Percentiles rank a stretch among this genome's conserved stretches.
Conservation (phyloP, 352 stramenopile genomes). For the Globisporangium nunn region DNA sequence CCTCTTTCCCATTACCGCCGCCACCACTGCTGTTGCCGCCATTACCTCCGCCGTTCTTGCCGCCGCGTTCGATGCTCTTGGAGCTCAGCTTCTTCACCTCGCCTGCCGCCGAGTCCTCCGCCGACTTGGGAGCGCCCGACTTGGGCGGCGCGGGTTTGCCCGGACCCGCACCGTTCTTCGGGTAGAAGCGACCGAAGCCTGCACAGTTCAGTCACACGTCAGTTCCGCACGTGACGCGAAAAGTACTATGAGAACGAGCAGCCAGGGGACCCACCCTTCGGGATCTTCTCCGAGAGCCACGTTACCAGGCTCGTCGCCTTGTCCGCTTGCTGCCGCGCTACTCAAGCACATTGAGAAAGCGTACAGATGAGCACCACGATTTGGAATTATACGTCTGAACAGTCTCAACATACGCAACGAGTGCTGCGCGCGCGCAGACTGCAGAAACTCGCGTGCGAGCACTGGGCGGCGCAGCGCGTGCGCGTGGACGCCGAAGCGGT, state of each 20-base stretch:
- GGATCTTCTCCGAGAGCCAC: slow-evolving; percentile 79
- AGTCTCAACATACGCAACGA: slow-evolving; percentile 35
- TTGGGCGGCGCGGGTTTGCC: slow-evolving; percentile 49
- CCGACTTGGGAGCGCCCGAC: slow-evolving; percentile 30
- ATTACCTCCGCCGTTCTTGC: slow-evolving; percentile 18
- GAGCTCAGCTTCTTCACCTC: slow-evolving; percentile 71
- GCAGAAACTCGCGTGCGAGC: slow-evolving; percentile 37
- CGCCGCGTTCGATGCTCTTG: slow-evolving; percentile 27
- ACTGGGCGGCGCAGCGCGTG: slow-evolving; percentile 28
- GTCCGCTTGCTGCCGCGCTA: slow-evolving; percentile 40
- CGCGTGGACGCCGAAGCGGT: slow-evolving; percentile 37
- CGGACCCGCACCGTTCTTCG: slow-evolving; percentile 47
- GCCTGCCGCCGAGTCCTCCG: slow-evolving; percentile 34
- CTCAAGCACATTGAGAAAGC: not conserved
- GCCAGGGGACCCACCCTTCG: slow-evolving; percentile 26
- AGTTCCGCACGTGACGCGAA: not conserved
- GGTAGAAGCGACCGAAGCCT: slow-evolving; percentile 83
- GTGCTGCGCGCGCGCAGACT: slow-evolving; percentile 48
- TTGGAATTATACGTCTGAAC: not conserved
- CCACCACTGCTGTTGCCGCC: slow-evolving; percentile 20
- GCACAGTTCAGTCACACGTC: not conserved
- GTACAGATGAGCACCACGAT: not conserved
- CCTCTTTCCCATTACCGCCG: slow-evolving; percentile 38
- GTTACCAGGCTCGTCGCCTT: slow-evolving; percentile 57
- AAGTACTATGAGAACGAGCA: no score